These are phyloP conservation scores for Ascochyta fabae DNA, from an alignment of 2,329 filamentous ascomycete genomes.

Conservation along the genomic window DNA sequence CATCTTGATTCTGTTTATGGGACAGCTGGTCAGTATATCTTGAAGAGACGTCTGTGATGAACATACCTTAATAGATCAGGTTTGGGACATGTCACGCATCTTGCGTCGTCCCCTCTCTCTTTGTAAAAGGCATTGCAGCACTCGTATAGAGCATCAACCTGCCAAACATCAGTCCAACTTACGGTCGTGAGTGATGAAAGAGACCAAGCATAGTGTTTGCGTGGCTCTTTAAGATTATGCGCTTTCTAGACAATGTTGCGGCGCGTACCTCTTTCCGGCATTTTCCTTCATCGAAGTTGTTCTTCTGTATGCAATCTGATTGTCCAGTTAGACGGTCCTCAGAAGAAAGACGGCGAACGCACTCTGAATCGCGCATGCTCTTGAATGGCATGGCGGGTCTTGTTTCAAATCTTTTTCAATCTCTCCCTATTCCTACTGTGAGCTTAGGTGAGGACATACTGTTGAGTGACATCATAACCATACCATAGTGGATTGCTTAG, in stretches of 20 bases:
- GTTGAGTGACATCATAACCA: conserved; percentile 35
- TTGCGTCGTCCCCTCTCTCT: conserved; percentile 76
- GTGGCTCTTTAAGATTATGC: not conserved
- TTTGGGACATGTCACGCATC: conserved; percentile 84
- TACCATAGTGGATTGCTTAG: conserved; percentile 30
- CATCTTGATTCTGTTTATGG: conserved; percentile 70
- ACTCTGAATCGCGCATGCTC: conserved; percentile 94
- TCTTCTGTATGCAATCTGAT: conserved; percentile 81
- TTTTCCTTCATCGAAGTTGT: conserved; percentile 83
- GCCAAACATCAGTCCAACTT: conserved; percentile 37
- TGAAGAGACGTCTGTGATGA: not conserved
- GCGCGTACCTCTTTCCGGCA: conserved; percentile 66
- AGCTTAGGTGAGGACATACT: not conserved
- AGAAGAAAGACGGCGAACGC: conserved; percentile 2
- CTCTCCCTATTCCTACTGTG: conserved; percentile 43
- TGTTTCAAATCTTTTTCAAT: conserved; percentile 74
- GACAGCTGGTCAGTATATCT: conserved; percentile 18
- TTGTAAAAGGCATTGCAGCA: conserved; percentile 92
- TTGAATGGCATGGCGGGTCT: conserved; percentile 82
- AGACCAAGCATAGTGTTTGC: not conserved
- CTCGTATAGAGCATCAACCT: conserved; percentile 87
- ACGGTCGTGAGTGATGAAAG: not conserved
- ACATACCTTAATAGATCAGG: conserved; percentile 69
- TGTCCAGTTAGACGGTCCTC: not conserved
- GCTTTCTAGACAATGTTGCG: not conserved